phyloP scores from a whole-genome alignment of 1,139 yeast species.

The Entelexis sorbosivorans region DNA sequence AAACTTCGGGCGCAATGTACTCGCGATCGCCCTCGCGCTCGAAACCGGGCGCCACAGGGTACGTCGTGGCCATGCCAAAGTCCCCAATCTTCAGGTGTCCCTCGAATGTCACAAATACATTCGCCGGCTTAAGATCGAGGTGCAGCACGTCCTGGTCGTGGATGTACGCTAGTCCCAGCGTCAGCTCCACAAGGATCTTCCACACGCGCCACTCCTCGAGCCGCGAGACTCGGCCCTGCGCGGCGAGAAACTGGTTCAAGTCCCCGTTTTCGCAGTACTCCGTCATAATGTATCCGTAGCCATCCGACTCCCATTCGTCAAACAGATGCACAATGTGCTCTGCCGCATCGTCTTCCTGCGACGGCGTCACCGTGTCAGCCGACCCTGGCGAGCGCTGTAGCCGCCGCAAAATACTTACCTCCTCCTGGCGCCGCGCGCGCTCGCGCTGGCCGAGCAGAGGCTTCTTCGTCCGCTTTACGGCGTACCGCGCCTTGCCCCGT shows the following conservation, averaged over 20 bases:
- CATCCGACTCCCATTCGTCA: slow-evolving; percentile 73
- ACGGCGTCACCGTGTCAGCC: neutral
- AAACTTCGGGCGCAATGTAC: slow-evolving; percentile 93
- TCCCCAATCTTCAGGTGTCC: slow-evolving; percentile 83
- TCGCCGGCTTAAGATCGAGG: slow-evolving; percentile 91
- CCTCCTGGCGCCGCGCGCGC: slow-evolving; percentile 43
- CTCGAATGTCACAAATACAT: slow-evolving; percentile 85
- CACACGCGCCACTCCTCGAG: slow-evolving; percentile 94
- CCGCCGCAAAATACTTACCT: slow-evolving; percentile 40
- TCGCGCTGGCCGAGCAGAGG: slow-evolving; percentile 34
- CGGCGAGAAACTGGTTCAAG: slow-evolving; percentile 64
- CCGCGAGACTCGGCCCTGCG: slow-evolving; percentile 62
- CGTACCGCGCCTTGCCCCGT: slow-evolving; percentile 40
- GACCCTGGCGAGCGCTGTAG: neutral
- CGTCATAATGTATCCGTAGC: slow-evolving; percentile 79
- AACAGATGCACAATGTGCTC: slow-evolving; percentile 58
- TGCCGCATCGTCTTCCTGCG: neutral
- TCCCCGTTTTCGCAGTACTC: slow-evolving; percentile 95
- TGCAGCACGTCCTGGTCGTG: slow-evolving; percentile 71
- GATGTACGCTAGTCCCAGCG: slow-evolving; percentile 66
- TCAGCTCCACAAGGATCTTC: slow-evolving; percentile 80
- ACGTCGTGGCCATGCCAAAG: slow-evolving; percentile 64
- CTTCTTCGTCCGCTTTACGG: slow-evolving; percentile 71
- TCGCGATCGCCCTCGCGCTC: slow-evolving; percentile 97
- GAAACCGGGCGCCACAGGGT: slow-evolving; percentile 38